Evolutionary conservation across 192 early-diverging fungal species (phyloP), one percentile per base, ranked within the genome.

Genomic region (Podila horticola): DNA sequence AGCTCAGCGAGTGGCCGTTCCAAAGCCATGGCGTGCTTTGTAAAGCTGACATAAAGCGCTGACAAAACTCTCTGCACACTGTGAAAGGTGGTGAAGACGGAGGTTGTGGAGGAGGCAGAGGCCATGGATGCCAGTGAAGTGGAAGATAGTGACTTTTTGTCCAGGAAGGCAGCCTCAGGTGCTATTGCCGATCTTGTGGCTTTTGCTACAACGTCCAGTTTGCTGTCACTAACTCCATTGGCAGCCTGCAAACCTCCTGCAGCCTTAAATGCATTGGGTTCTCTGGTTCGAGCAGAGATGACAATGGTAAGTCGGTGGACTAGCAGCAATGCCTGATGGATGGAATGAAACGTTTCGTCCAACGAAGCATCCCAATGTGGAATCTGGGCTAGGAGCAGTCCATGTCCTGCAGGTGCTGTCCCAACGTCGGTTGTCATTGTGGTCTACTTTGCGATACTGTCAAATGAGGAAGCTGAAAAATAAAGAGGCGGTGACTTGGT

Each of bases 11-110:
- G 71, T 0, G 84, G 88, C 22, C 84, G 62, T 0, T 68, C 64
- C 24, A 64, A 17, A 2, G 82, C 84, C 50, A 84, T 73, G 15
- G 89, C 79, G n/a, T 62, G 70, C 66, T 87, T 79, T 12, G 86
- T 52, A 20, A 88, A 88, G 19, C 72, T 75, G 5, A 88, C 82
- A 67, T 93, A 92, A 1, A 93, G 66, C 0, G 67, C 64, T 5
- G 76, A 79, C 1, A 79, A 33, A 19, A 79, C 22, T 17, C 71
- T 31, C 12, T 79, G 76, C 4, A 72, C 76, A 45, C 59, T 64
- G 22, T 79, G 76, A 41, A 79, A 77, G 8, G 75, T 58, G 8
- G 64, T 20, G 20, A n/a, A 51, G n/a, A 13, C 4, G 2, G 55
- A 45, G 33, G 30, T 20, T 5, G 55, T 52, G 9, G 38, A 38